Evolutionary conservation across 176 grass and related monocot genomes (phyloP), one percentile per base, ranked within the genome.

Genomic region (Secale cereale): DNA sequence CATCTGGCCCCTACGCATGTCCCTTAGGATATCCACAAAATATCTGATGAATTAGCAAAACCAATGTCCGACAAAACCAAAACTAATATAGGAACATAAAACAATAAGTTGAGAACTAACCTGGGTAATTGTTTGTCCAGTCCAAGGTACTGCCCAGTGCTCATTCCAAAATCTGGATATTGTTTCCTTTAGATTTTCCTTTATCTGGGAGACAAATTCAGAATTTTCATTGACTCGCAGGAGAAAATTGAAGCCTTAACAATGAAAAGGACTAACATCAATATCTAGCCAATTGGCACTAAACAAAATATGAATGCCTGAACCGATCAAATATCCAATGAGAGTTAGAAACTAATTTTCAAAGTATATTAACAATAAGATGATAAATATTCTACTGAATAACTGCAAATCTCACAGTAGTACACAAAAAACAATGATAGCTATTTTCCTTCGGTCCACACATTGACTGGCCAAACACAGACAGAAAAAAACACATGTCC

Each of bases 41-140:
- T 25, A 41, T 26, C 19, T 56, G 6, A 20, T 56, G 52, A 56
- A 72, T 41, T 72, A 72, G 36, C 22, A 72, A 43, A 72, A 72
- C 7, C n/a, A 12, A 26, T 15, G 40, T 26, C 37, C 19, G 20
- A 4, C 22, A 25, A 27, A 43, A 43, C 36, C 10, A 43, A 72
- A 72, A 43, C 25, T 7, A 43, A 72, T 71, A 41, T 23, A 0
- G 11, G 22, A 43, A 6, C 22, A 40, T 41, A 3, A 72, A 8
- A 71, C 7, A 85, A 74, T 43, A 72, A 40, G 41, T 29, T 26
- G 41, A 87, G n/a, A 89, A 76, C 39, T 62, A 82, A 94, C 94
- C 91, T 97, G 91, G 77, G 90, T 81, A 90, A 97, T 94, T 77
- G 89, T 94, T 92, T 92, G 64, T 28, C 89, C 91, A 31, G 89